These are phyloP conservation scores for Pythium scleroteichum DNA, from an alignment of 352 stramenopile genomes.

Conservation along the genomic window DNA sequence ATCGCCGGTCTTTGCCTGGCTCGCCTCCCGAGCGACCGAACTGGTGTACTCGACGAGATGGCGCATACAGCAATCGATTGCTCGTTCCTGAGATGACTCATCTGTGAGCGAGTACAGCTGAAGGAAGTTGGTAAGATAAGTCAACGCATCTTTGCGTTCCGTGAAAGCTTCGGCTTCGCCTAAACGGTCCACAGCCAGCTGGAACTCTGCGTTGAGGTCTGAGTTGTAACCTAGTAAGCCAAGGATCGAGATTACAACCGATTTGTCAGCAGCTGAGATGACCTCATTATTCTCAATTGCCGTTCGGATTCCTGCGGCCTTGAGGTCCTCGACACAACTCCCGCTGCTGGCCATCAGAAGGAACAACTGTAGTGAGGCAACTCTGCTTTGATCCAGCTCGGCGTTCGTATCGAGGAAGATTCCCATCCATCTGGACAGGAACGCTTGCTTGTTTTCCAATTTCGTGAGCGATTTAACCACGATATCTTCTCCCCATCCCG, in stretches of 20 bases:
- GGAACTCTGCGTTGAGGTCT: conserved; percentile 69
- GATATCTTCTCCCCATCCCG: conserved; percentile 31
- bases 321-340: conserved; percentile 55
- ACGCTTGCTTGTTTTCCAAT: conserved; percentile 16
- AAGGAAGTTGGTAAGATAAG: conserved; percentile 67
- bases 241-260: conserved; percentile 57
- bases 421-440: conserved; percentile 41
- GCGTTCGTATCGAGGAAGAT: conserved; percentile 37
- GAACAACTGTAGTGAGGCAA: conserved; percentile 53
- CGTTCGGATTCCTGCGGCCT: conserved; percentile 42
- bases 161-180: conserved; percentile 19
- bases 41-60: conserved; percentile 33
- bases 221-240: conserved; percentile 69
- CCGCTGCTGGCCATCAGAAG: conserved; percentile 59
- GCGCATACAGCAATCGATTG: conserved; percentile 58
- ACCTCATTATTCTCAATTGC: conserved; percentile 64
- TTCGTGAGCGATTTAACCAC: conserved; percentile 32
- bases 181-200: conserved; percentile 44
- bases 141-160: conserved; percentile 39
- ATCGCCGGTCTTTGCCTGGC: conserved; percentile 14
- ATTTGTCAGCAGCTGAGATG: conserved; percentile 50
- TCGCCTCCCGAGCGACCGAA: conserved; percentile 12
- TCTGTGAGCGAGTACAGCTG: conserved; percentile 62
- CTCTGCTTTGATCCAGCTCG: conserved; percentile 30
- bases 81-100: conserved; percentile 42